Percentiles rank a stretch among this genome's conserved stretches.
Evolutionary conservation across 306 rosid species (phyloP).

Genomic region (Sicyos baderoa): DNA sequence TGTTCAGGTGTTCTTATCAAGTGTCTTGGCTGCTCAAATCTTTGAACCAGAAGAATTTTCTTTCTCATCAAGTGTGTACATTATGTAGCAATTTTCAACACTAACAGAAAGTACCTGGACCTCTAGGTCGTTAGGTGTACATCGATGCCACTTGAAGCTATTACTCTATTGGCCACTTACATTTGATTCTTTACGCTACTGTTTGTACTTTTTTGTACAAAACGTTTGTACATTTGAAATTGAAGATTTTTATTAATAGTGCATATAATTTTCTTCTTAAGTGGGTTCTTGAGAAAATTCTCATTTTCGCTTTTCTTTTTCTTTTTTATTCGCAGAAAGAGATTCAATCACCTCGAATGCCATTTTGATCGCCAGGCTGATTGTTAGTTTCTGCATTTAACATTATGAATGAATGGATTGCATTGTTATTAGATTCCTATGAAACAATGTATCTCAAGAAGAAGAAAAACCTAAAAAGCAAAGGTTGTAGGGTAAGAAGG

Average conservation of each 20-base stretch:
- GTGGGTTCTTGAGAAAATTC: neutral
- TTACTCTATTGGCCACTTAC: no score
- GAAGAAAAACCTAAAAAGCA: no score
- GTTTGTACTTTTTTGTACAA: slow-evolving; percentile 11
- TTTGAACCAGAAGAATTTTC: neutral
- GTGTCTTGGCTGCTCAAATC: slow-evolving; percentile 9
- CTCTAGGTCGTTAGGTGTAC: no score
- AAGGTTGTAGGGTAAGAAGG: no score
- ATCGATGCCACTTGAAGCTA: no score
- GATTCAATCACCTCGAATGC: neutral
- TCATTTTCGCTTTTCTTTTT: no score
- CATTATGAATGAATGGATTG: neutral
- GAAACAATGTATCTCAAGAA: neutral
- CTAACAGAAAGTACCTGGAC: slow-evolving; percentile 1
- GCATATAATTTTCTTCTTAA: slow-evolving; percentile 2
- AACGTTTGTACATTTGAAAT: neutral
- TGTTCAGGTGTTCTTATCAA: neutral
- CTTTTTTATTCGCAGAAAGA: no score
- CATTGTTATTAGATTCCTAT: neutral
- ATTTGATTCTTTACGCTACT: neutral
- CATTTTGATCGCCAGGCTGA: neutral
- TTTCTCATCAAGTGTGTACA: slow-evolving; percentile 3
- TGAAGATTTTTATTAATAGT: slow-evolving; percentile 18
- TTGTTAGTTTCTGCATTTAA: neutral
- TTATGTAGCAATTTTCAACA: slow-evolving; percentile 10